Evolutionary conservation across 345 rosid species (phyloP).

Genomic region (Anacardium occidentale): DNA sequence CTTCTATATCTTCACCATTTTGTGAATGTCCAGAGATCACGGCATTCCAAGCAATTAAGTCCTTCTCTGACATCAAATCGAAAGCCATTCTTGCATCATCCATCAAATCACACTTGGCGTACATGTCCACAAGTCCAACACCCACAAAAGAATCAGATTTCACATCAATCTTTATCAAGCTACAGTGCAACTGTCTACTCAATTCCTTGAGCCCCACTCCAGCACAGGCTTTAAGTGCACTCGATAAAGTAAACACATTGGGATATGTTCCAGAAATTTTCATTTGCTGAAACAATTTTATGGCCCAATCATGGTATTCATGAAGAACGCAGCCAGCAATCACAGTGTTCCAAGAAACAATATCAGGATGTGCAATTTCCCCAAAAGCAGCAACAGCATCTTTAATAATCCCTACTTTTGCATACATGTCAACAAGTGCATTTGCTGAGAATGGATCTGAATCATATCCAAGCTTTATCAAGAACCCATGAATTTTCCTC

Average conservation of each 20-base stretch:
- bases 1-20: constrained; percentile 47
- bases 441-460: constrained; percentile 49
- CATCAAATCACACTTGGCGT: constrained; percentile 42
- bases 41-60: constrained; percentile 58
- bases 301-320: constrained; percentile 35
- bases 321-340: constrained; percentile 60
- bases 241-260: constrained; percentile 54
- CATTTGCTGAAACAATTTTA: constrained; percentile 42
- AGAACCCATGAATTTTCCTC: constrained; percentile 45
- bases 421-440: constrained; percentile 74
- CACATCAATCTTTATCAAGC: constrained; percentile 43
- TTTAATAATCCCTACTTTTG: constrained; percentile 46
- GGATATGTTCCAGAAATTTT: constrained; percentile 38
- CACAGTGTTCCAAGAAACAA: constrained; percentile 67
- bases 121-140: constrained; percentile 62
- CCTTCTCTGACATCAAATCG: constrained; percentile 41
- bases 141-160: constrained; percentile 45
- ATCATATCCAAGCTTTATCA: constrained; percentile 52
- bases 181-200: constrained; percentile 51
- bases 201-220: constrained; percentile 34
- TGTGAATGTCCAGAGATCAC: constrained; percentile 52
- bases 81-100: constrained; percentile 44
- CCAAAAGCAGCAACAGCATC: constrained; percentile 42
- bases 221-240: constrained; percentile 58
- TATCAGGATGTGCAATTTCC: constrained; percentile 47